Evolutionary conservation across 108 stramenopile genomes (phyloP), one percentile per base, ranked within the genome.

Genomic region (Schizochytrium sp.): DNA sequence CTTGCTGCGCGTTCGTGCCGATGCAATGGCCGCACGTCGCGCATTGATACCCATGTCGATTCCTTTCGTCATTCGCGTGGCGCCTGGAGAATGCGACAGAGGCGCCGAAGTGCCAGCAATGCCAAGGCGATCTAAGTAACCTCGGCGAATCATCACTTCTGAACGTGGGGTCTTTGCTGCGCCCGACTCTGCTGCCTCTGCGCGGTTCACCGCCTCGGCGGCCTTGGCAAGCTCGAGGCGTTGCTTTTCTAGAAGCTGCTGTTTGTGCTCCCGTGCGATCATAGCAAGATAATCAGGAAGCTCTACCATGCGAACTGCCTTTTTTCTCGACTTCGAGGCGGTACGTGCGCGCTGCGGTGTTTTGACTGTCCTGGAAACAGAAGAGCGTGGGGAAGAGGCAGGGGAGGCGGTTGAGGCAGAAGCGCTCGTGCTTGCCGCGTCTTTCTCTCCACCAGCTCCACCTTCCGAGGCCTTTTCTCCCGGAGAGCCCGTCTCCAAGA

Each of bases 21-120:
- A 83, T 1, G 76, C 76, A 23, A 83, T 83, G 76, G 76, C 76
- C 8, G 76, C 76, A 3, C 76, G 45, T 0, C 76, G 76, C 8
- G 76, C 76, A 34, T 83, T 83, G 23, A 83, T 83, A 3, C 76
- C 76, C 76, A 83, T 83, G 76, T 83, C 76, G 25, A 83, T 25
- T 0, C 76, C 51, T 45, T 83, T 83, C 10, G 76, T 53, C 48
- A 23, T 23, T 12, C 51, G 44, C 14, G 34, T 8, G 76, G 28
- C 48, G 76, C 48, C 45, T 4, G 76, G 51, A 55, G 76, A 34
- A 14, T 47, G 76, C 19, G 76, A 83, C 19, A 34, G n/a, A 12
- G 76, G 23, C 6, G 76, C 23, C 12, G 76, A 55, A 34, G 0
- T 28, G 19, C 76, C 76, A 12, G 19, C 76, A 23, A 83, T 4